Evolutionary conservation across 176 grass and related monocot species (phyloP).

Genomic region (Zea mays): DNA sequence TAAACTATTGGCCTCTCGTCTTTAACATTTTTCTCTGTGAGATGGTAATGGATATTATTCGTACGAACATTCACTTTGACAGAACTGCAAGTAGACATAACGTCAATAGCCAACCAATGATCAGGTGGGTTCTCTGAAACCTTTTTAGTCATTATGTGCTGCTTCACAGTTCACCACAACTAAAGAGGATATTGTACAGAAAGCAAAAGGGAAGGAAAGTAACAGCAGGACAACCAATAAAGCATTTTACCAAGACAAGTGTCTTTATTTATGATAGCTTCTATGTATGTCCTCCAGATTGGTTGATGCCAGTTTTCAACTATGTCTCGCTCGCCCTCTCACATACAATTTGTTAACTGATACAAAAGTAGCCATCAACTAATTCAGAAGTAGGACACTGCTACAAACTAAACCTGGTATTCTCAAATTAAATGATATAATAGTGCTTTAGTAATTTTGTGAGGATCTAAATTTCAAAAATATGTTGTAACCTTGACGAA

Average conservation of each 20-base stretch:
- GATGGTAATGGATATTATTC: too few relatives aligned
- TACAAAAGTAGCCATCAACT: conserved; percentile 3
- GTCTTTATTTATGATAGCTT: conserved; percentile 23
- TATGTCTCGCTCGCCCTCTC: not conserved
- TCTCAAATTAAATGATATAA: too few relatives aligned
- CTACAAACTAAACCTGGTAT: too few relatives aligned
- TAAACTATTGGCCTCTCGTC: too few relatives aligned
- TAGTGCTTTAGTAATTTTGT: too few relatives aligned
- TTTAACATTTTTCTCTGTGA: too few relatives aligned
- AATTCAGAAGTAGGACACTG: too few relatives aligned
- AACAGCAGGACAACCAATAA: not conserved
- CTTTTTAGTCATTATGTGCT: not conserved
- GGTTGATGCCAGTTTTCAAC: conserved; percentile 19
- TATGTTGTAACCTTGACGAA: too few relatives aligned
- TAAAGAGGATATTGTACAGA: conserved; percentile 34
- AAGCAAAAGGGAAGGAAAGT: conserved; percentile 34
- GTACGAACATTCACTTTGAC: too few relatives aligned
- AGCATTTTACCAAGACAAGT: conserved; percentile 33
- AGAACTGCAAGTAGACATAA: too few relatives aligned
- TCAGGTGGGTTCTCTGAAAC: not conserved
- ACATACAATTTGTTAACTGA: not conserved
- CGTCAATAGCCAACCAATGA: conserved; percentile 10
- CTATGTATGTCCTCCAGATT: conserved; percentile 17
- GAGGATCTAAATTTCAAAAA: too few relatives aligned
- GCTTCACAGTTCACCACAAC: not conserved